phyloP scores from a whole-genome alignment of 2,329 filamentous ascomycete genomes.

The Coleophoma eucalyptorum region DNA sequence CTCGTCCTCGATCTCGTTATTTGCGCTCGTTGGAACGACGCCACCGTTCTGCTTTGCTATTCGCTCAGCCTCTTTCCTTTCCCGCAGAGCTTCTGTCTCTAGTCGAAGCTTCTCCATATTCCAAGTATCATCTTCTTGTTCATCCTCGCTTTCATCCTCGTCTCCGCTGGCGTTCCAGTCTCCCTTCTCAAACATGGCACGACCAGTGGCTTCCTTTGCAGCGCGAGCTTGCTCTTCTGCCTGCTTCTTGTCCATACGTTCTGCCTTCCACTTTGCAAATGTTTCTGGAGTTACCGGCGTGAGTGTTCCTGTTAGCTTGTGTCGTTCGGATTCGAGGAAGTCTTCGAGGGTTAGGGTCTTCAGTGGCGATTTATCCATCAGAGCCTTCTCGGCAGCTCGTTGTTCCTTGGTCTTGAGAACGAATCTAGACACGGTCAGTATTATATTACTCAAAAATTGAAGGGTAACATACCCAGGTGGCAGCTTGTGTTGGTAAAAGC shows the following conservation, averaged over 20 bases:
- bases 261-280: conserved; percentile 97
- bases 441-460: not conserved
- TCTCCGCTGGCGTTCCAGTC: conserved; percentile 76
- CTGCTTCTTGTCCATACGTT: conserved; percentile 89
- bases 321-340: conserved; percentile 92
- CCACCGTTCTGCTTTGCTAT: conserved; percentile 27
- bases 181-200: conserved; percentile 93
- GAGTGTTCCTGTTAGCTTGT: conserved; percentile 86
- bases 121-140: conserved; percentile 51
- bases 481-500: conserved; percentile 96
- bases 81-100: conserved; percentile 76
- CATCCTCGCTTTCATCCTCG: conserved; percentile 37
- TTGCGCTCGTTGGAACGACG: conserved; percentile 4
- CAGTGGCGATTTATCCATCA: conserved; percentile 92
- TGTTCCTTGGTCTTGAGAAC: conserved; percentile 98
- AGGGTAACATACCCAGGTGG: conserved; percentile 74
- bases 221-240: conserved; percentile 87
- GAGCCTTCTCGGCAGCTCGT: conserved; percentile 87
- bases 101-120: conserved; percentile 78
- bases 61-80: conserved; percentile 75
- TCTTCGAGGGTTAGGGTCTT: conserved; percentile 95
- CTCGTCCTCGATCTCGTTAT: conserved; percentile 13
- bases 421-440: conserved; percentile 55
- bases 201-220: conserved; percentile 93
- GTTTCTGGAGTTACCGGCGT: conserved; percentile 91